phyloP scores from a whole-genome alignment of 176 grass and related monocot species.

The Eleusine indica region DNA sequence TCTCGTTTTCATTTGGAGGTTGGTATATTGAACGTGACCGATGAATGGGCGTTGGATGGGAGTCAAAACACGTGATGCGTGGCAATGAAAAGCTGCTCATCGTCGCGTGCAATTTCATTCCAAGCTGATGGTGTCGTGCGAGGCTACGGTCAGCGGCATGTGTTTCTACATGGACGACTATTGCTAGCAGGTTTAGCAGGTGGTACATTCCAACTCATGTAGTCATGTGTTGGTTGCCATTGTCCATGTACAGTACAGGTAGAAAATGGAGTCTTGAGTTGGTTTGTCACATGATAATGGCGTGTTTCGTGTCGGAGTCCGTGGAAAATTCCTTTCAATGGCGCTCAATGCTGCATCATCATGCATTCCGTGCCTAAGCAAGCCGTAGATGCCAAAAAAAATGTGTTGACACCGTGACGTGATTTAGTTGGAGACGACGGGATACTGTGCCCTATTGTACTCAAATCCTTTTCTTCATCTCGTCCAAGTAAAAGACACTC shows the following conservation, averaged over 20 bases:
- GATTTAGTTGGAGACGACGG: too few relatives aligned
- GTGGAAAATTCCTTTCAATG: too few relatives aligned
- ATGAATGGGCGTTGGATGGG: background rate
- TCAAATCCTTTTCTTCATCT: too few relatives aligned
- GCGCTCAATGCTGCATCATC: too few relatives aligned
- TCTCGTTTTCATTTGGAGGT: background rate
- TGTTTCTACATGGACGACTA: background rate
- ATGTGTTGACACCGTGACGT: background rate
- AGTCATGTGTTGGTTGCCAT: background rate
- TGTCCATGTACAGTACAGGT: background rate
- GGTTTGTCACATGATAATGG: background rate
- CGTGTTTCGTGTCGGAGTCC: background rate
- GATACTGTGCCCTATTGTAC: too few relatives aligned
- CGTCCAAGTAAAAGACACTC: too few relatives aligned
- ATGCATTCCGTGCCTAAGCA: background rate
- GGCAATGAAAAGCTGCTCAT: too few relatives aligned
- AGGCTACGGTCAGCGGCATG: background rate
- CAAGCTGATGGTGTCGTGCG: background rate
- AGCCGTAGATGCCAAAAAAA: background rate
- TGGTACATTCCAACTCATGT: background rate
- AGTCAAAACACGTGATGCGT: slow-evolving; percentile 22
- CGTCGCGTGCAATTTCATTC: background rate
- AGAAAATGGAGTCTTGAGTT: background rate
- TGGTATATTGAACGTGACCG: background rate
- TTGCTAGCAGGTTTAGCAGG: background rate